These are phyloP conservation scores for Phlyctochytrium planicorne DNA, from an alignment of 192 early-diverging fungal species.

Conservation along the genomic window DNA sequence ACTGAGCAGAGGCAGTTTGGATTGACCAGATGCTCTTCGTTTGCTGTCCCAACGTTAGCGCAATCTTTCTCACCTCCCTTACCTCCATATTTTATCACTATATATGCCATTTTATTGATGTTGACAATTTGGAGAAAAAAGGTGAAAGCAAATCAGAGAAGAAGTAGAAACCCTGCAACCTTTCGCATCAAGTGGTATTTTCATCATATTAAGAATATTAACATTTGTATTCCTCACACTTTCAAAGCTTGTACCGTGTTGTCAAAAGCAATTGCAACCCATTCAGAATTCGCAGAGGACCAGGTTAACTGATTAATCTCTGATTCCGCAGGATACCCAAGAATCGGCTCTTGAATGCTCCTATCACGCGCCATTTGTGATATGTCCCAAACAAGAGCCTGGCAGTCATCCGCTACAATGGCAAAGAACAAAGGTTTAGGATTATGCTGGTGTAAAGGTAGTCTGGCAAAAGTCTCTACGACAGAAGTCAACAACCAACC, in stretches of 20 bases:
- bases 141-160: too few relatives aligned
- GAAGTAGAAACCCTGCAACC: too few relatives aligned
- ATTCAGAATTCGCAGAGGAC: slow-evolving; percentile 75
- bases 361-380: slow-evolving; percentile 24
- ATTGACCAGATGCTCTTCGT: slow-evolving; percentile 52
- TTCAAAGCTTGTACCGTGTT: slow-evolving; percentile 81
- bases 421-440: slow-evolving; percentile 8
- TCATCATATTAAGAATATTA: too few relatives aligned
- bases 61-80: background rate
- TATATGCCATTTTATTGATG: slow-evolving; percentile 28
- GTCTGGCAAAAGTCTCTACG: background rate
- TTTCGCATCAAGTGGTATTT: too few relatives aligned
- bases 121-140: too few relatives aligned
- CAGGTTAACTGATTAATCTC: slow-evolving; percentile 84
- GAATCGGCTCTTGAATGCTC: slow-evolving; percentile 58
- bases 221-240: slow-evolving; percentile 64
- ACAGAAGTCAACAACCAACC: slow-evolving; percentile 47
- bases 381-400: slow-evolving; percentile 93
- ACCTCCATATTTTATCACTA: slow-evolving; percentile 43
- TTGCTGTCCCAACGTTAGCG: slow-evolving; percentile 35
- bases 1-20: slow-evolving; percentile 49
- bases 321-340: slow-evolving; percentile 72
- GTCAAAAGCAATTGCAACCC: slow-evolving; percentile 88
- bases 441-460: background rate
- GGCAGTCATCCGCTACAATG: slow-evolving; percentile 75